Evolutionary conservation across 108 stramenopile genomes (phyloP).

Genomic region (Seminavis robusta): DNA sequence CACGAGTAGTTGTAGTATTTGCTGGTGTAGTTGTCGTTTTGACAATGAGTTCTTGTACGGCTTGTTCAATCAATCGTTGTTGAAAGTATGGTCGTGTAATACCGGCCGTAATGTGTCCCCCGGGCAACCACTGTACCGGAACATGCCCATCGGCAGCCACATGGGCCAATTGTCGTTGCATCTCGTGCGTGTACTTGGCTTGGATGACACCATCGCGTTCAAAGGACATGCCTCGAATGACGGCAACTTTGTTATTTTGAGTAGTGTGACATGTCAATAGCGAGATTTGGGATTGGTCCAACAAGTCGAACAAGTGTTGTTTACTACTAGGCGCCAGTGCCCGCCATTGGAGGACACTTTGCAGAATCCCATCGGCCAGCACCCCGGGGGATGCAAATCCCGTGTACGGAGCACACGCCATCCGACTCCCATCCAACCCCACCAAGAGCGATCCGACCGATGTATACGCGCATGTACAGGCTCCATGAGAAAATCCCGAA

Average conservation of each 20-base stretch:
- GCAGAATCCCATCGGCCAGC: conserved; percentile 7
- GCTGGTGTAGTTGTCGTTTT: too few species aligned
- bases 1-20: too few species aligned
- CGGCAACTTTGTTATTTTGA: too few species aligned
- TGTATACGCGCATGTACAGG: too few species aligned
- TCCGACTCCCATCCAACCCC: conserved; percentile 1
- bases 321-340: background rate
- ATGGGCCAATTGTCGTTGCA: background rate
- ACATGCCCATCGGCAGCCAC: too few species aligned
- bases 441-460: too few species aligned
- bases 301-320: background rate
- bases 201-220: background rate
- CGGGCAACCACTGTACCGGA: background rate
- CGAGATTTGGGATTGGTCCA: background rate
- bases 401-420: conserved; percentile 5
- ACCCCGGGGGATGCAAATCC: conserved; percentile 4
- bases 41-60: too few species aligned
- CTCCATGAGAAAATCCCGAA: too few species aligned
- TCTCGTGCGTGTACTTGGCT: background rate
- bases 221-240: background rate
- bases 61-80: too few species aligned
- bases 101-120: background rate
- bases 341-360: conserved; percentile 1
- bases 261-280: too few species aligned
- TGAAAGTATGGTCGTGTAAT: too few species aligned